A percentile compares a stretch with the other conserved stretches of the same genome.
Conservation (phyloP, 2,329 filamentous ascomycete species). For the Ophiostoma populinum region DNA sequence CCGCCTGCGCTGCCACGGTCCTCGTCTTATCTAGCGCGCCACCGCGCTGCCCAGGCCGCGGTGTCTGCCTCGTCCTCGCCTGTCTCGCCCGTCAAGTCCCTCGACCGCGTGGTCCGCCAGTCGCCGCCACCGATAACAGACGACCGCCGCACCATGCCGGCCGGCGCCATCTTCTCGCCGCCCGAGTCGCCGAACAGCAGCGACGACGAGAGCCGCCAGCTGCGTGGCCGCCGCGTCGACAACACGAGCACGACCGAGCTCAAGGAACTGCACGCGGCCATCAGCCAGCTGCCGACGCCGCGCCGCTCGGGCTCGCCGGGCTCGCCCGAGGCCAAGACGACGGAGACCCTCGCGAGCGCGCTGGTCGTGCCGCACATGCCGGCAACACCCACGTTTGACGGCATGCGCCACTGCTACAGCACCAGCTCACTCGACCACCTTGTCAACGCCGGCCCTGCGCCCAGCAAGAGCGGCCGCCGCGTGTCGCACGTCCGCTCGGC, state of each 20-base stretch:
- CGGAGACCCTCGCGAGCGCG: conserved; percentile 21
- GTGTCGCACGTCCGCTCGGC: conserved; percentile 34
- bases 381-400: conserved; percentile 16
- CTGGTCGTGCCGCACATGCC: conserved; percentile 21
- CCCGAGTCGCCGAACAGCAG: conserved; percentile 70
- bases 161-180: conserved; percentile 75
- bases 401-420: conserved; percentile 30
- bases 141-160: conserved; percentile 48
- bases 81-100: conserved; percentile 19
- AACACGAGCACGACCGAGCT: conserved; percentile 40
- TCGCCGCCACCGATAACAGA: conserved; percentile 71
- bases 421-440: conserved; percentile 27
- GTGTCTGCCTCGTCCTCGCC: conserved; percentile 16
- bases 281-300: conserved; percentile 60
- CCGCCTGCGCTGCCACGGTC: conserved; percentile 44
- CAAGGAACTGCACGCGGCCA: conserved; percentile 63
- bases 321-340: no score
- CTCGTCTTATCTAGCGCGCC: conserved; percentile 46
- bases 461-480: conserved; percentile 26
- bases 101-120: conserved; percentile 42
- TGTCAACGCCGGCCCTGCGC: conserved; percentile 25
- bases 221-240: conserved; percentile 24
- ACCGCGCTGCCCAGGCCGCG: conserved; percentile 40
- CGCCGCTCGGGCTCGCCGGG: conserved; percentile 40
- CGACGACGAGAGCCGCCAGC: conserved; percentile 43